Percentiles rank a stretch among this genome's conserved stretches.
These are phyloP conservation scores for Diaporthe eres DNA, from an alignment of 2,329 filamentous ascomycete genomes.

Conservation along the genomic window DNA sequence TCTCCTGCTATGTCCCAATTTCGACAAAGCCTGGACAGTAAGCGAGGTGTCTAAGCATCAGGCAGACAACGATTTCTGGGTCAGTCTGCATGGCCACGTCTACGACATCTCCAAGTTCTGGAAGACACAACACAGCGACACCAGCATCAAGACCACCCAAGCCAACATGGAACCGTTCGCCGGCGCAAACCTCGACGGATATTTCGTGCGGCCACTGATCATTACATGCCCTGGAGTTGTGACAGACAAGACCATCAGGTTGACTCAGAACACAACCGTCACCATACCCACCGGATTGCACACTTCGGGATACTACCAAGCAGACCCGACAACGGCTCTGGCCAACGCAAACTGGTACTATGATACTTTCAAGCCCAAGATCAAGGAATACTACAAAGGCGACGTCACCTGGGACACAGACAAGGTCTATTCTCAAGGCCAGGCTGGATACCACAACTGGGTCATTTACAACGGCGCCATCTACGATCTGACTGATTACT, in stretches of 20 bases:
- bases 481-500: conserved; percentile 95
- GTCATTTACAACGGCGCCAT: conserved; percentile 81
- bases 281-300: conserved; percentile 73
- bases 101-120: conserved; percentile 95
- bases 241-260: conserved; percentile 65
- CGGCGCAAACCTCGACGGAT: conserved; percentile 84
- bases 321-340: conserved; percentile 70
- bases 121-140: conserved; percentile 87
- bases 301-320: conserved; percentile 74
- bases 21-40: conserved; percentile 87
- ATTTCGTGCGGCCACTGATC: conserved; percentile 85
- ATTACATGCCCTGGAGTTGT: conserved; percentile 83
- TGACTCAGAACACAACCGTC: conserved; percentile 77
- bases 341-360: conserved; percentile 82
- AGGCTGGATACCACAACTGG: conserved; percentile 80
- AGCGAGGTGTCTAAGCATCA: conserved; percentile 79
- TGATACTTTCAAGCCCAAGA: conserved; percentile 79
- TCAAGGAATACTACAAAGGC: conserved; percentile 90
- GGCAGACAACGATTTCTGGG: conserved; percentile 84
- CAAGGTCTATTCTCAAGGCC: conserved; percentile 75
- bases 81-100: conserved; percentile 88
- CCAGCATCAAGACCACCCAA: conserved; percentile 69
- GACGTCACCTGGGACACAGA: conserved; percentile 79
- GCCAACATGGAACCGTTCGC: conserved; percentile 82
- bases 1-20: conserved; percentile 88